Evolutionary conservation across 306 rosid genomes (phyloP).

Genomic region (Prunus campanulata): DNA sequence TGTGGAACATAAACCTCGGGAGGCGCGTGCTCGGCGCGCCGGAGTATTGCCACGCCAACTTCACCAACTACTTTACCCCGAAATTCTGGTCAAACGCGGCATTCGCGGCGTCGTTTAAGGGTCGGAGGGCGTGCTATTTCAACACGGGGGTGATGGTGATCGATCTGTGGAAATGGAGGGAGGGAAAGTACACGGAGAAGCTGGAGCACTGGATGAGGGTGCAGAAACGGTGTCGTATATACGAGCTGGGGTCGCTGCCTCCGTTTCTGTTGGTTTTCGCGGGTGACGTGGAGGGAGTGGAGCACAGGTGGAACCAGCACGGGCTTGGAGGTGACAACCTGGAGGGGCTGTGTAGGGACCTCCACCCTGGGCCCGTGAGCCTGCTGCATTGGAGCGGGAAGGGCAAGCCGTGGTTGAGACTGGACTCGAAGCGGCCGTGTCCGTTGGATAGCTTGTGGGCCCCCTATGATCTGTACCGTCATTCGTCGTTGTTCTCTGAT

Average conservation of each 20-base stretch:
- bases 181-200: conserved; percentile 60
- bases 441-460: conserved; percentile 90
- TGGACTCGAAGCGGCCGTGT: conserved; percentile 75
- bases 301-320: conserved; percentile 95
- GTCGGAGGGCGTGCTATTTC: conserved; percentile 68
- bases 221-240: conserved; percentile 74
- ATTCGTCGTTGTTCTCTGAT: conserved; percentile 52
- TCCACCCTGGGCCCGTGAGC: conserved; percentile 89
- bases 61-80: conserved; percentile 78
- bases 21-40: conserved; percentile 78
- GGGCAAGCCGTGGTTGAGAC: conserved; percentile 89
- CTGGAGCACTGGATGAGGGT: conserved; percentile 85
- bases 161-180: conserved; percentile 79
- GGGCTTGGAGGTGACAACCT: conserved; percentile 89
- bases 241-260: conserved; percentile 82
- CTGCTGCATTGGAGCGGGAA: conserved; percentile 93
- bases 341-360: conserved; percentile 70
- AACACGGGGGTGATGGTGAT: conserved; percentile 98
- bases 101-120: conserved; percentile 49
- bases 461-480: conserved; percentile 79
- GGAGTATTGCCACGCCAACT: conserved; percentile 87
- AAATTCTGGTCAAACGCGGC: conserved; percentile 62
- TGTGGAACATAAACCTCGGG: conserved; percentile 65
- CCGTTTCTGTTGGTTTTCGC: conserved; percentile 87
- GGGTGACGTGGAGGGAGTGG: conserved; percentile 72